Base-by-base conservation (phyloP, 1,284 basidiomycete species). In the Trichosporon faecale region DNA sequence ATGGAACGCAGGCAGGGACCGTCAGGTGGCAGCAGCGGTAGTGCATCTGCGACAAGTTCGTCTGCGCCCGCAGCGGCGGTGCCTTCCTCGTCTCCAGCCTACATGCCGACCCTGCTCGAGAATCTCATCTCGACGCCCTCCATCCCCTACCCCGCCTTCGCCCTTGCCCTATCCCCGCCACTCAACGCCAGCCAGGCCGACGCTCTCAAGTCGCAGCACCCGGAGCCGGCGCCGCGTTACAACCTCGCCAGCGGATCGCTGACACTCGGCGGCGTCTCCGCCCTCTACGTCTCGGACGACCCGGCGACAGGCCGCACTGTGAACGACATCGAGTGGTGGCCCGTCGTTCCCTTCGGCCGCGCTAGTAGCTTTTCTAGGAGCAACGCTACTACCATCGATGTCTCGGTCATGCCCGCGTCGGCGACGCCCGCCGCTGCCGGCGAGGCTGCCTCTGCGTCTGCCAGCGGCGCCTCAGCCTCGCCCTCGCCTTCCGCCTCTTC, bases 191-290 rank as follows among this genome's bases (percentile, higher is more conserved):
- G 31, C 18, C 40, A 44, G 31, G 63, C 63, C 2, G 2, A 23
- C 21, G 46, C 31, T n/a, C 49, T 52, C 2, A 49, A 27, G 46
- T 72, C 73, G 9, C 29, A 33, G 57, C 14, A 61, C 27, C 57
- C 57, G 16, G 57, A 61, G 29, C 57, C 57, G 4, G 65, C 74
- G 16, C 66, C 72, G 0, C 70, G 77, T 18, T 79, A 77, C 65
- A 44, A 65, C 11, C 57, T 66, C 7, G 11, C n/a, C 9, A 71
- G 67, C 35, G 78, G 79, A 0, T 76, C 76, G 9, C 57, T 82
- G 2, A 82, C 80, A 4, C 71, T 81, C 14, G 80, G 80, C 18
- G 80, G 80, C 2, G 78, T 82, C 9, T 79, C 79, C 1, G 72
- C 70, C 37, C 69, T 70, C 0, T 79, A 76, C 65, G 75, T 80